A percentile compares a stretch with the other conserved stretches of the same genome.
Conservation (phyloP, 495 filamentous ascomycete species). For the Trichoderma reesei region DNA sequence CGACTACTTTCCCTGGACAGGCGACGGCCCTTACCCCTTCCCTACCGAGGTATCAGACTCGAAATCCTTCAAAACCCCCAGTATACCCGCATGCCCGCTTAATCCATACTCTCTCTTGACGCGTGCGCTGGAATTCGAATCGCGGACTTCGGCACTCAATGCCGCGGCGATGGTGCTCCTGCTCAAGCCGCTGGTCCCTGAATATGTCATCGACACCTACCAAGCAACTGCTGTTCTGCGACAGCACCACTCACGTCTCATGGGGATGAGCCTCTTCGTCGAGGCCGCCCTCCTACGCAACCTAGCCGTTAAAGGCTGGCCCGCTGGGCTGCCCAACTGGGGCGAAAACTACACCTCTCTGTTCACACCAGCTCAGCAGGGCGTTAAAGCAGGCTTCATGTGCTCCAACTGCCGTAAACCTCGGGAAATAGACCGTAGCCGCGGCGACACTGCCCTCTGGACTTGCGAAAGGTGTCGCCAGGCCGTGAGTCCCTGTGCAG, state of each 20-base stretch:
- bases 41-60: conserved; percentile 18
- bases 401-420: conserved; percentile 45
- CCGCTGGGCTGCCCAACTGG: conserved; percentile 29
- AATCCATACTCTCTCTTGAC: conserved; percentile 39
- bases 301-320: conserved; percentile 45
- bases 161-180: conserved; percentile 43
- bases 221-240: conserved; percentile 47
- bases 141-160: conserved; percentile 34
- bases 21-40: conserved; percentile 38
- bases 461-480: conserved; percentile 37
- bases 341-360: conserved; percentile 48
- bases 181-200: conserved; percentile 39
- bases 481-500: conserved; percentile 33
- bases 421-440: conserved; percentile 36
- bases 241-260: conserved; percentile 55
- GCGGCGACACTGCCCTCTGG: conserved; percentile 29
- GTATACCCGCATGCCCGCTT: conserved; percentile 25
- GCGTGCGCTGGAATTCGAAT: conserved; percentile 38
- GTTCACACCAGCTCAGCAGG: conserved; percentile 44
- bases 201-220: conserved; percentile 35
- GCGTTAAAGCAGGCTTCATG: conserved; percentile 33
- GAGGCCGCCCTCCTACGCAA: conserved; percentile 63
- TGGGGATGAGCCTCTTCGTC: conserved; percentile 52
- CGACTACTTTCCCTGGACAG: conserved; percentile 40
- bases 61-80: not conserved